phyloP scores from a whole-genome alignment of 176 grass and related monocot species.

The Triticum turgidum region DNA sequence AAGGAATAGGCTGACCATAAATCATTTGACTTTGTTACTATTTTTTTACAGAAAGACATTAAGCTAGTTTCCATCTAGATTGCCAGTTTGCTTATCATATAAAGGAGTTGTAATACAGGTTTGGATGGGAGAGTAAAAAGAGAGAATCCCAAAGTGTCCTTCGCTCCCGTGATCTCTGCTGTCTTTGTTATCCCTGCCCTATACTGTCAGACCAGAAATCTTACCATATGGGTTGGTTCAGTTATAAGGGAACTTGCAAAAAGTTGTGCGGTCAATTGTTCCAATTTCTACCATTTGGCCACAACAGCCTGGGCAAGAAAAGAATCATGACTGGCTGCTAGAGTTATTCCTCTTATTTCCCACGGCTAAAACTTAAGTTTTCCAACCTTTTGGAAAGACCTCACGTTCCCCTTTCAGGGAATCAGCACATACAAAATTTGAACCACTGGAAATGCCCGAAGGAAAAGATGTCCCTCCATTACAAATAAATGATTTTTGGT shows the following conservation, averaged over 20 bases:
- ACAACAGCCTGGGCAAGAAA: neutral
- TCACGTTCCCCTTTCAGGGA: neutral
- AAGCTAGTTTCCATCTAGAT: neutral
- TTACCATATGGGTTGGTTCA: neutral
- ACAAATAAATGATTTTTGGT: neutral
- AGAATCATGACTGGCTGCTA: neutral
- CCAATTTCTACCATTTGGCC: neutral
- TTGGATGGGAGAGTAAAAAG: neutral
- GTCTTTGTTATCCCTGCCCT: neutral
- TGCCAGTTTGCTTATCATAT: neutral
- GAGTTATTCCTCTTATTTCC: neutral
- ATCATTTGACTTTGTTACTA: neutral
- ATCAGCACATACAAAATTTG: neutral
- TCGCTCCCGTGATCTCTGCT: neutral
- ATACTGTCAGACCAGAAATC: neutral
- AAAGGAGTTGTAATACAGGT: neutral
- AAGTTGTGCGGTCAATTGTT: neutral
- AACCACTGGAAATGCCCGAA: neutral
- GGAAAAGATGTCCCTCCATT: neutral
- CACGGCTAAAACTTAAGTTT: neutral
- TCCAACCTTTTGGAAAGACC: neutral
- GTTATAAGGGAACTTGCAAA: neutral
- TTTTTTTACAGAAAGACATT: neutral
- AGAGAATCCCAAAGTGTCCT: neutral
- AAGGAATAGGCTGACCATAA: neutral